Evolutionary conservation across 345 rosid species (phyloP).

Genomic region (Lepidium africanum): DNA sequence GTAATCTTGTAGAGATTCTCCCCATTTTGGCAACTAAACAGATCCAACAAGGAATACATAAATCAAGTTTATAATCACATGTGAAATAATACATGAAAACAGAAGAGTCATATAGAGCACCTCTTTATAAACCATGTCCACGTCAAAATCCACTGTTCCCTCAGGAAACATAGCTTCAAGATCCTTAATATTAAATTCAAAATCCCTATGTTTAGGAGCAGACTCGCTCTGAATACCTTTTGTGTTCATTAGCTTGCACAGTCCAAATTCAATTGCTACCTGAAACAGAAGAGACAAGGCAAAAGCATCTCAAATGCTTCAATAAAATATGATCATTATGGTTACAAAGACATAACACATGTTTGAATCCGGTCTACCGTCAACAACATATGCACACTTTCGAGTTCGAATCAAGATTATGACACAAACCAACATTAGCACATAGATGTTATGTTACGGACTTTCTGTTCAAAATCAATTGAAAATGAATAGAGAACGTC

Average conservation of each 20-base stretch:
- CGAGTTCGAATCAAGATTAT: not conserved
- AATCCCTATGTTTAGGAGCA: conserved; percentile 56
- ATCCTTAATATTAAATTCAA: conserved; percentile 42
- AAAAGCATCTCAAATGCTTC: not conserved
- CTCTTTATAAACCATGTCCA: conserved; percentile 41
- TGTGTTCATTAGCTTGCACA: conserved; percentile 61
- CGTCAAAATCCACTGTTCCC: conserved; percentile 50
- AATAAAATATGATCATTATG: not conserved
- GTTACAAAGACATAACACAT: not conserved
- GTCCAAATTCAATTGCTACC: conserved; percentile 72
- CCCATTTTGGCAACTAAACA: conserved; percentile 68
- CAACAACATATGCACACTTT: not conserved
- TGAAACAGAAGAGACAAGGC: conserved; percentile 12
- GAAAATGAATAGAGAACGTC: too few species aligned
- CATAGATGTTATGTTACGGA: not conserved
- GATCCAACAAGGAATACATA: not conserved
- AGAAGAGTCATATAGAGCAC: not conserved
- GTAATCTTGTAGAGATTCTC: conserved; percentile 37
- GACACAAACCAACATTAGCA: not conserved
- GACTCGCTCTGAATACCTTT: conserved; percentile 37
- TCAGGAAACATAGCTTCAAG: conserved; percentile 54
- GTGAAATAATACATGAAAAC: too few species aligned
- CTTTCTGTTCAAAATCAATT: not conserved
- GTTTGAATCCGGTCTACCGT: not conserved
- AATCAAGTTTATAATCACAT: not conserved